Conservation (phyloP, 2,329 filamentous ascomycete genomes). For the Fusarium floridanum region DNA sequence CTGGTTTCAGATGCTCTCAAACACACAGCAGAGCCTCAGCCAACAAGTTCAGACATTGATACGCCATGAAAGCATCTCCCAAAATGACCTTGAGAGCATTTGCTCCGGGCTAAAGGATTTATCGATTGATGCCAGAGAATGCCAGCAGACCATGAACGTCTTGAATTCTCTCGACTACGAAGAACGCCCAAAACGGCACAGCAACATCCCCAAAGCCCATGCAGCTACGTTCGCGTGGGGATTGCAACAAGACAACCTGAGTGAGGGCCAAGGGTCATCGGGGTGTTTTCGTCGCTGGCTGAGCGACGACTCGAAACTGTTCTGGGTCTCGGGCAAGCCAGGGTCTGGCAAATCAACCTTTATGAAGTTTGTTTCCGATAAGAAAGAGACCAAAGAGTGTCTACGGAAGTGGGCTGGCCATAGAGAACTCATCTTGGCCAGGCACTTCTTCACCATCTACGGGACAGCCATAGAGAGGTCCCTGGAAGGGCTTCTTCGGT, state of each 20-base stretch:
- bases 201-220: not conserved
- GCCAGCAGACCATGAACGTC: not conserved
- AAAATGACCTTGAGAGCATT: not conserved
- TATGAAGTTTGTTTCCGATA: conserved; percentile 22
- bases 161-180: not conserved
- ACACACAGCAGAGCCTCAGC: not conserved
- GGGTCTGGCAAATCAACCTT: conserved; percentile 22
- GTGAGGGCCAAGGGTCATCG: not conserved
- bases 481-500: conserved; percentile 10
- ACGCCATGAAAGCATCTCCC: too few species aligned
- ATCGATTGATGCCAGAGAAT: not conserved
- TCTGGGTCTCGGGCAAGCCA: conserved; percentile 20
- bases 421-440: not conserved
- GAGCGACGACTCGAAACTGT: not conserved
- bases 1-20: not conserved
- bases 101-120: not conserved
- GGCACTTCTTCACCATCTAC: conserved; percentile 11
- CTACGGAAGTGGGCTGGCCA: not conserved
- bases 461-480: conserved; percentile 14
- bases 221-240: not conserved
- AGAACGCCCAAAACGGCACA: not conserved
- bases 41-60: not conserved
- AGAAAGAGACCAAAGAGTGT: not conserved
- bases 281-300: conserved; percentile 8
- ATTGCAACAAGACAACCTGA: not conserved